phyloP scores from a whole-genome alignment of 148 eudicot genomes.

The Vaccinium darrowii region DNA sequence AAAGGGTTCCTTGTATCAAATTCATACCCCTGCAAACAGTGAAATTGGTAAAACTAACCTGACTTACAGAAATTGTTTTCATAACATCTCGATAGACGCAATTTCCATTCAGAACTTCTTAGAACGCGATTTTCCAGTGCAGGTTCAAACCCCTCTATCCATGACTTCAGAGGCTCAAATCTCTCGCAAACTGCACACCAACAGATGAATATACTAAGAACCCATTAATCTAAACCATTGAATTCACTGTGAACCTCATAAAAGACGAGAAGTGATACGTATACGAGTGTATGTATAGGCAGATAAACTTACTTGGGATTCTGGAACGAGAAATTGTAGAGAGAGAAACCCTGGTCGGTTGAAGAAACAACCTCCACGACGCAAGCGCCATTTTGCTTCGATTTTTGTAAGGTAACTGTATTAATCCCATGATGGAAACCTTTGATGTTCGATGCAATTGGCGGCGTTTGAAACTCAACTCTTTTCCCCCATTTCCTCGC shows the following conservation, averaged over 20 bases:
- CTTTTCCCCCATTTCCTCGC: background rate
- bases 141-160: conserved; percentile 5
- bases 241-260: too few species aligned
- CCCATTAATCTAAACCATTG: too few species aligned
- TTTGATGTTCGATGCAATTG: background rate
- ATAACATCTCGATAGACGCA: background rate
- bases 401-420: background rate
- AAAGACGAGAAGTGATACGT: too few species aligned
- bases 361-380: background rate
- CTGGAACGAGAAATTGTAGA: conserved; percentile 11
- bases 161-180: conserved; percentile 13
- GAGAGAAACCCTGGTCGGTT: conserved; percentile 5
- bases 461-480: background rate
- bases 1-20: background rate
- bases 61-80: conserved; percentile 2
- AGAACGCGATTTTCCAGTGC: background rate
- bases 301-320: conserved; percentile 3
- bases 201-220: too few species aligned
- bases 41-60: background rate
- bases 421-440: background rate
- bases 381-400: conserved; percentile 5
- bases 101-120: conserved; percentile 7
- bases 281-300: too few species aligned
- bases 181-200: conserved; percentile 12
- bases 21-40: background rate